These are phyloP conservation scores for Hawksworthiomyces lignivorus DNA, from an alignment of 2,329 filamentous ascomycete species.

Conservation along the genomic window DNA sequence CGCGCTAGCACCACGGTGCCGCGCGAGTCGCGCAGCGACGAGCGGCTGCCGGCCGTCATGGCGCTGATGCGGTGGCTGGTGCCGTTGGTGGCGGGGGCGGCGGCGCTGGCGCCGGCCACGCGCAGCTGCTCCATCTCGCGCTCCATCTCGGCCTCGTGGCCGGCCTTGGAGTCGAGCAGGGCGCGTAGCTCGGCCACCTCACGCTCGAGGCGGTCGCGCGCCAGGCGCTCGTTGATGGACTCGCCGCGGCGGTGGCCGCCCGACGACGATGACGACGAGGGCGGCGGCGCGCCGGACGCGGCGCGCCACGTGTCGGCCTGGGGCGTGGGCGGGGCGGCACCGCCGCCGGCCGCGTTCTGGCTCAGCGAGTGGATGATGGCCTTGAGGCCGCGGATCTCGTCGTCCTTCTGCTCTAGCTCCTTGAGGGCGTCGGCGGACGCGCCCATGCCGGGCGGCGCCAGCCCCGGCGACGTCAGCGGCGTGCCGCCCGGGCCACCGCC, in stretches of 20 bases:
- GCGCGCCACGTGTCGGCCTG: too few species aligned
- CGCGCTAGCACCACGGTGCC: constrained; percentile 55
- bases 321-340: neutral
- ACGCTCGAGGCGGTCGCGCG: constrained; percentile 64
- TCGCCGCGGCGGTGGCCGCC: constrained; percentile 40
- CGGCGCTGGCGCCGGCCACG: constrained; percentile 26
- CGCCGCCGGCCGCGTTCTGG: constrained; percentile 53
- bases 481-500: constrained; percentile 22
- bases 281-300: too few species aligned
- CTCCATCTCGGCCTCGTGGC: constrained; percentile 77
- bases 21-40: constrained; percentile 58
- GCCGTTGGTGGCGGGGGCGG: constrained; percentile 4
- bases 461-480: neutral
- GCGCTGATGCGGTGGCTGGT: constrained; percentile 41
- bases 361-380: constrained; percentile 96
- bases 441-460: constrained; percentile 30
- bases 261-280: too few species aligned
- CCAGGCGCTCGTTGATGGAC: constrained; percentile 47
- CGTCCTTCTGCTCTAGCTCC: constrained; percentile 88
- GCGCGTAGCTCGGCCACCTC: constrained; percentile 73
- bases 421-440: constrained; percentile 43
- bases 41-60: constrained; percentile 42
- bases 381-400: constrained; percentile 94
- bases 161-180: constrained; percentile 63
- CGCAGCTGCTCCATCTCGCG: constrained; percentile 67